Evolutionary conservation across 257 asterid species (phyloP), one percentile per base, ranked within the genome.

Genomic region (Linaria vulgaris): DNA sequence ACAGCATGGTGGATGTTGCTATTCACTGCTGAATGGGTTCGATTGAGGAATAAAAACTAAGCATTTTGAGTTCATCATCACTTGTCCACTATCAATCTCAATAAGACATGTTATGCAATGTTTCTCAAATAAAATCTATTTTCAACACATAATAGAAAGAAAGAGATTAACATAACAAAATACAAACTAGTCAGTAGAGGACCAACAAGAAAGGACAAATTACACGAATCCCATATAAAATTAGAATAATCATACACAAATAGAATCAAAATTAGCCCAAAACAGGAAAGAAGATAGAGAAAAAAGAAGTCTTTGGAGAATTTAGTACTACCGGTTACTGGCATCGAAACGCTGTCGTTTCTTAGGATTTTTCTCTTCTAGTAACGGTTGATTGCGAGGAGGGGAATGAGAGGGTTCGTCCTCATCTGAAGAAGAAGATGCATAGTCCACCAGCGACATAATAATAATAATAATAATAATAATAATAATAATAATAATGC

Each of bases 371-470:
- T 47, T n/a, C 22, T 47, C 53, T 60, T 81, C 10, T 34, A 3
- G 10, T 34, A 3, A 1, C 9, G 41, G 41, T 34, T 3, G 5
- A 17, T n/a, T 45, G 15, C 3, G 11, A n/a, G 22, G 53, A n/a
- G 16, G 11, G 6, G 19, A 3, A 8, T n/a, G 1, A 4, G 16
- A 5, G 53, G 53, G 53, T 47, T 47, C 53, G 10, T 47, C 53
- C 0, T 78, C 87, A 45, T 81, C 87, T 41, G 87, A 81, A 49
- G 92, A 81, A 49, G 92, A 90, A 19, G 85, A 83, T 48, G 82
- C 92, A 70, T 90, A 90, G 61, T 83, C 95, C 65, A 90, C 96
- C 81, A 90, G 83, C 72, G 95, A 82, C 97, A 90, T 90, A 27
- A 27, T 27, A 6, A 27, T 3, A 27, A 2, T 27, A 27, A 27